Base-by-base conservation (phyloP, 345 rosid species). In the Mangifera indica region DNA sequence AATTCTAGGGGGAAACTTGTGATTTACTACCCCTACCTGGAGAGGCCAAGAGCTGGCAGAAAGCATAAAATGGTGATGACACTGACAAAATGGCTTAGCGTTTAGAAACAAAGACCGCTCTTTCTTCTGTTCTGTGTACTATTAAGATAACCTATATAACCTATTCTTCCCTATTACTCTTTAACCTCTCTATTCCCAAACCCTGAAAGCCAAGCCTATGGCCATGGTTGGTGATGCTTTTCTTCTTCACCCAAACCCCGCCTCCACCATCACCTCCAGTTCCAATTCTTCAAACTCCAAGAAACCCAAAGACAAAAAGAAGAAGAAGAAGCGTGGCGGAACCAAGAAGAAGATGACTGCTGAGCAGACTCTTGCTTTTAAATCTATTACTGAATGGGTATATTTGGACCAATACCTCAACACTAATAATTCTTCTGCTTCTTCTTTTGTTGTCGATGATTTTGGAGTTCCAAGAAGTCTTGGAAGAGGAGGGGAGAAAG, bases 311-410 rank as follows among this genome's bases (percentile, higher is more conserved):
- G 82, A 85, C 44, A 86, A 80, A 76, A 88, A 79, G 82, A 88
- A 76, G 81, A 94, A 87, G 85, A 89, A 85, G 87, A 94, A 94
- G 84, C 87, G 88, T 3, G 87, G 95, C 15, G 92, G 94, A 20
- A 74, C 77, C 77, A 89, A 83, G 85, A 87, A 73, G 84, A 92
- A 87, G 89, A 83, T 84, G 88, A 86, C 89, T 8, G 66, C 74
- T 15, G 99, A 92, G 67, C 97, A 95, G 84, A 15, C 80, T 34
- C 37, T 82, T 18, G 98, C 98, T 72, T 78, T 80, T 63, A 87
- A 83, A 66, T 82, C 87, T 13, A 88, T 95, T 17, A 73, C n/a
- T 5, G 96, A 95, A 73, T 95, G 99, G 98, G 83, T 81, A 40
- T 82, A 51, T 72, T 62, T 86, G 74, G 96, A 80, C 55, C 83